These are phyloP conservation scores for Apocynum venetum DNA, from an alignment of 257 asterid species.

Conservation along the genomic window DNA sequence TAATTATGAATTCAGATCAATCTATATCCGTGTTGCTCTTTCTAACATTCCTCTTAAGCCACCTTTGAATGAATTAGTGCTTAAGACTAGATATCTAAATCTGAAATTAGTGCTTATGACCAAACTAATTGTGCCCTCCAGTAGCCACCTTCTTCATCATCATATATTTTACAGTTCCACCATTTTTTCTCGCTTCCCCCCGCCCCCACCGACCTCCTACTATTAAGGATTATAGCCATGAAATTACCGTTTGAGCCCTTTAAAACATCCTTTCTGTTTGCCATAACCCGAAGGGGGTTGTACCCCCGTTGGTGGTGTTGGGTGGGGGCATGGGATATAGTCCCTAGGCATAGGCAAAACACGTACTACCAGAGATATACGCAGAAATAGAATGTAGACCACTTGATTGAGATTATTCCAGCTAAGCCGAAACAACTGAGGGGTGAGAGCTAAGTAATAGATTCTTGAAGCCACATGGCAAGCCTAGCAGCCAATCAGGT, in stretches of 20 bases:
- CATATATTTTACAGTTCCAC: not conserved
- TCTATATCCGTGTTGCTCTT: too few relatives aligned
- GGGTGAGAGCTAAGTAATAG: conserved; percentile 36
- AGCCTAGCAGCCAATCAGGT: conserved; percentile 62
- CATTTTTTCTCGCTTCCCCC: too few relatives aligned
- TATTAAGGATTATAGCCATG: not conserved
- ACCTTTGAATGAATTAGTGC: too few relatives aligned
- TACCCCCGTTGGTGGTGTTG: too few relatives aligned
- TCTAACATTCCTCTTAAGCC: too few relatives aligned
- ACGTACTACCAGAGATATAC: not conserved
- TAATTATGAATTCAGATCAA: too few relatives aligned
- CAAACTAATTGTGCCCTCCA: too few relatives aligned
- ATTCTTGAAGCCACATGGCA: conserved; percentile 82
- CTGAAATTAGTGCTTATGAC: too few relatives aligned
- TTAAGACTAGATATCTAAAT: too few relatives aligned
- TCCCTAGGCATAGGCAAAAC: not conserved
- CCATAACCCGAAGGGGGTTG: too few relatives aligned
- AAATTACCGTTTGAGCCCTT: not conserved
- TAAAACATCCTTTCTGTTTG: not conserved
- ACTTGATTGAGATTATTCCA: conserved; percentile 43
- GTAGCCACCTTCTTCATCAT: too few relatives aligned
- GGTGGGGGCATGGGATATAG: not conserved
- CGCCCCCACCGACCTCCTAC: too few relatives aligned
- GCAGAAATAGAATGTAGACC: conserved; percentile 25
- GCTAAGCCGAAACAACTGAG: conserved; percentile 36